phyloP scores from a whole-genome alignment of 1,284 basidiomycete species.

The Trametes polyzona region DNA sequence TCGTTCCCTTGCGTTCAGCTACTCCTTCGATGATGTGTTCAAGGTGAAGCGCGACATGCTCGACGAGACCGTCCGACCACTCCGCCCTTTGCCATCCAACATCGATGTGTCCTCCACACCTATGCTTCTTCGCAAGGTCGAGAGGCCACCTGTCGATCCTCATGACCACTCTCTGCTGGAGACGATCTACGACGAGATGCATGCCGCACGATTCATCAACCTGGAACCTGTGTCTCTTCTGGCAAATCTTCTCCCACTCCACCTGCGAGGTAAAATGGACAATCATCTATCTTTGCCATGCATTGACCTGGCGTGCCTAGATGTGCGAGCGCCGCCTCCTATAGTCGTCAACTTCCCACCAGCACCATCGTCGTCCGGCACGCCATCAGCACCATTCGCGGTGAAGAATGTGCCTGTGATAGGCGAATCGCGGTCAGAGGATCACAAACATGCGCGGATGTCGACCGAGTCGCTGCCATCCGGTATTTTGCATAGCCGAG shows the following conservation, averaged over 20 bases:
- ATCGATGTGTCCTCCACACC: conserved; percentile 6
- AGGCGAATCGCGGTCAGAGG: conserved; percentile 17
- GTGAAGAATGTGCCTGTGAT: background rate
- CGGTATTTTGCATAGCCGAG: conserved; percentile 8
- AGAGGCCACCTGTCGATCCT: conserved; percentile 48
- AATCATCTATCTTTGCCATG: too few species aligned
- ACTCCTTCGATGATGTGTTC: conserved; percentile 20
- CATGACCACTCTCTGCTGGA: conserved; percentile 69
- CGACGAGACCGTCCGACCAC: conserved; percentile 7
- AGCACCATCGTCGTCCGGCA: background rate
- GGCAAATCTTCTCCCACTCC: conserved; percentile 55
- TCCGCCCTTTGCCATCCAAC: conserved; percentile 8
- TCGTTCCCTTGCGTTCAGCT: conserved; percentile 17
- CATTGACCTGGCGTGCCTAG: conserved; percentile 42
- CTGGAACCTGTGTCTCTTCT: conserved; percentile 62
- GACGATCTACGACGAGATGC: conserved; percentile 68
- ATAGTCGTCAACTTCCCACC: conserved; percentile 56
- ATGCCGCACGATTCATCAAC: conserved; percentile 68
- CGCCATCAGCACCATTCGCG: background rate
- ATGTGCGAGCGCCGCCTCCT: conserved; percentile 65
- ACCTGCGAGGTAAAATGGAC: conserved; percentile 68
- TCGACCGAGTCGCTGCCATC: background rate
- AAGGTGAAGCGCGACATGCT: conserved; percentile 3
- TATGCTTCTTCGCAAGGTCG: conserved; percentile 8
- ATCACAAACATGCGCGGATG: background rate